Evolutionary conservation across 108 stramenopile species (phyloP), one percentile per base, ranked within the genome.

Genomic region (Cyclotella atomus): DNA sequence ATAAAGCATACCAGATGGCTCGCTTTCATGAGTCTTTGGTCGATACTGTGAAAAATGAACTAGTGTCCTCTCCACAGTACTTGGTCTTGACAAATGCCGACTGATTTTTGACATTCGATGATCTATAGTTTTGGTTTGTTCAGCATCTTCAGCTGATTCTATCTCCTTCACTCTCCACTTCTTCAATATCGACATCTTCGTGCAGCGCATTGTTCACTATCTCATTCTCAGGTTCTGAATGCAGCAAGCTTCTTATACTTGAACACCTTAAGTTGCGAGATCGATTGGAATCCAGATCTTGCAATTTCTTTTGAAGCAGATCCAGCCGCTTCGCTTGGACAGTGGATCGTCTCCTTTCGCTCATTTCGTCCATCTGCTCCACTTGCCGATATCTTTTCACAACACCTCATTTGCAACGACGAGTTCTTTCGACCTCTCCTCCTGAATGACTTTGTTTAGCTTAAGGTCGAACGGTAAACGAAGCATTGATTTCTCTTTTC

Each of bases 391-490:
- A 79, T 59, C 75, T 50, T 15, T 15, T 9, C n/a, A 84, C 54
- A 43, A 77, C 77, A 20, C 70, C 81, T 41, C n/a, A n/a, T 83
- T 65, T 14, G 45, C 44, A 17, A 68, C 56, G n/a, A 84, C 63
- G 16, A 87, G 74, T 1, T 83, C 85, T 44, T 87, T 87, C 49
- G 64, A 61, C 43, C 84, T 74, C 76, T 87, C 87, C 21, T 86
- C 85, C 53, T 77, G 71, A 50, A 86, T 82, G 8, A 86, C 70
- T 57, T 65, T 71, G 59, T 79, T 83, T 76, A 86, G 71, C 2
- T 61, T 61, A 4, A 38, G 2, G 19, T 61, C 12, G 20, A n/a
- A 21, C 19, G 19, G 35, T 35, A 61, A 38, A 32, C 45, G 47
- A 21, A 21, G 29, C 6, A 47, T 19, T 25, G 41, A 44, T 36